phyloP scores from a whole-genome alignment of 345 rosid species.

The Eucalyptus erythrocorys region DNA sequence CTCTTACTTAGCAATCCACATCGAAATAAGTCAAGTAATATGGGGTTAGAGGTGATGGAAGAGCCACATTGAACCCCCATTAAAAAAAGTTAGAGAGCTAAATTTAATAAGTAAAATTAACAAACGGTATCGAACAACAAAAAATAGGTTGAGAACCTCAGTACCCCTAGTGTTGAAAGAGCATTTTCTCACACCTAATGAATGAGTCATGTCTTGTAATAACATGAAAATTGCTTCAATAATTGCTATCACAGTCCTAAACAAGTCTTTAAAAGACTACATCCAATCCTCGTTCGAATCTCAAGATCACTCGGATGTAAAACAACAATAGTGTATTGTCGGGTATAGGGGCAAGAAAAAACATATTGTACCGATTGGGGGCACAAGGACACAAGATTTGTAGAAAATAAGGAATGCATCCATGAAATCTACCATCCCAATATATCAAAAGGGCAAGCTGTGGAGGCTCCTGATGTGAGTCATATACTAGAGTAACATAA shows the following conservation, averaged over 20 bases:
- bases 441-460: too few species aligned
- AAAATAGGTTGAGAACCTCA: not conserved
- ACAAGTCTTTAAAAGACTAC: too few species aligned
- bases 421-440: too few species aligned
- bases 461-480: too few species aligned
- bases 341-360: too few species aligned
- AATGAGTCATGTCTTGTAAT: not conserved
- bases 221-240: not conserved
- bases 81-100: not conserved
- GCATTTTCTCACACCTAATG: not conserved
- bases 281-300: accelerated
- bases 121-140: not conserved
- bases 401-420: too few species aligned
- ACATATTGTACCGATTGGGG: too few species aligned
- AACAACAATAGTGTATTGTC: too few species aligned
- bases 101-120: not conserved
- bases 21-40: not conserved
- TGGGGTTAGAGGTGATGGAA: not conserved
- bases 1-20: not conserved
- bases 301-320: too few species aligned
- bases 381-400: too few species aligned
- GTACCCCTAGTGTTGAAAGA: not conserved
- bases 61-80: not conserved
- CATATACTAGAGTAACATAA: too few species aligned
- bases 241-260: not conserved